phyloP scores from a whole-genome alignment of 192 early-diverging fungal genomes.

The Rhizophlyctis rosea region DNA sequence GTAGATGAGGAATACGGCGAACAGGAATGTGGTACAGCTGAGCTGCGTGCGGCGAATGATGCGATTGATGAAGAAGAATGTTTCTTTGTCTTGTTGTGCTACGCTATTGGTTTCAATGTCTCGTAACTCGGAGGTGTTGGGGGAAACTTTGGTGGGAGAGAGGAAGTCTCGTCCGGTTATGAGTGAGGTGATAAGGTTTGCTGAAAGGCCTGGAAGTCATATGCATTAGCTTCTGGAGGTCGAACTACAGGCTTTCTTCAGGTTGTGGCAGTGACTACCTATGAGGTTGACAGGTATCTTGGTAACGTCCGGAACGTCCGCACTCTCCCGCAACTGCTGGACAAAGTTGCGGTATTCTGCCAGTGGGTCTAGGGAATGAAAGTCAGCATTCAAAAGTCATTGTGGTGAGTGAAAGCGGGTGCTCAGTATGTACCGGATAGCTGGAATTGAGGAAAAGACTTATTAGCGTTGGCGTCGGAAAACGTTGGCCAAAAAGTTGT shows the following conservation, averaged over 20 bases:
- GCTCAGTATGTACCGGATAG: background rate
- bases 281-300: constrained; percentile 17
- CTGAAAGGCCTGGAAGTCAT: constrained; percentile 3
- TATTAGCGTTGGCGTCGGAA: background rate
- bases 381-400: background rate
- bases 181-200: constrained; percentile 19
- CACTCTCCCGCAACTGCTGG: background rate
- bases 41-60: constrained; percentile 14
- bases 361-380: constrained; percentile 5
- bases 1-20: constrained; percentile 2
- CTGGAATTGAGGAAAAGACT: background rate
- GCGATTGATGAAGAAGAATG: constrained; percentile 8
- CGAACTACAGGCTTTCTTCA: background rate
- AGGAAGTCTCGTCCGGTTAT: constrained; percentile 10
- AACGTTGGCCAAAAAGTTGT: background rate
- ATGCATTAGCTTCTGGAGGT: background rate
- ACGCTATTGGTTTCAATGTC: background rate
- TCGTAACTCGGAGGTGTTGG: background rate
- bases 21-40: constrained; percentile 11
- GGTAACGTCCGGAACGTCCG: background rate
- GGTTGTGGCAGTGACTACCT: background rate
- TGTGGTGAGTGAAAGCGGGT: background rate
- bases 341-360: constrained; percentile 14
- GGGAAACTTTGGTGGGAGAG: background rate
- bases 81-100: constrained; percentile 1